Percentiles rank a stretch among this genome's conserved stretches.
Conservation (phyloP, 1,284 basidiomycete species). For the Ceratobasidium sp. region DNA sequence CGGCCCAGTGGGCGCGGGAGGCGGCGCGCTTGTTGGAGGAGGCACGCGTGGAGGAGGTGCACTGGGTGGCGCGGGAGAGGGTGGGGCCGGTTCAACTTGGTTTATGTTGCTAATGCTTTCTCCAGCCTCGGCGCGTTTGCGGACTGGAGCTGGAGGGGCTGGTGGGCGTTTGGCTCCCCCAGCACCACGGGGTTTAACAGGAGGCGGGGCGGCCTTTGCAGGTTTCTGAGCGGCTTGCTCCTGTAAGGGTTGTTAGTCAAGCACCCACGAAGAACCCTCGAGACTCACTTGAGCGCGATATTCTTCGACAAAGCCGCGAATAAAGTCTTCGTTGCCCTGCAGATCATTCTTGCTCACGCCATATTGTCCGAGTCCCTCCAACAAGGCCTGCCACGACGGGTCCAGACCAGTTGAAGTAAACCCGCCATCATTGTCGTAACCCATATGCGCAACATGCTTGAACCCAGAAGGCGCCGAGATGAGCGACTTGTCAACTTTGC, state of each 20-base stretch:
- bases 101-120: conserved; percentile 24
- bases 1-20: conserved; percentile 52
- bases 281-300: conserved; percentile 51
- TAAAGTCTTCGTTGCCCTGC: conserved; percentile 84
- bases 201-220: conserved; percentile 10
- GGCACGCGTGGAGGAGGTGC: conserved; percentile 15
- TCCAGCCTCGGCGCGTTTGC: not conserved
- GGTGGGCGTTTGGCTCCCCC: conserved; percentile 21
- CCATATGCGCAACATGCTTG: conserved; percentile 94
- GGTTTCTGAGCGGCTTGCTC: conserved; percentile 19
- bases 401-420: conserved; percentile 91
- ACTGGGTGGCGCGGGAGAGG: conserved; percentile 46
- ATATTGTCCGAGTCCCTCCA: conserved; percentile 71
- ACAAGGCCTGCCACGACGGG: conserved; percentile 84
- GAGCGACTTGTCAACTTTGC: conserved; percentile 87
- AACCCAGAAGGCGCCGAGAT: conserved; percentile 86
- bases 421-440: conserved; percentile 85
- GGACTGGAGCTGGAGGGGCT: conserved; percentile 14
- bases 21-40: conserved; percentile 51
- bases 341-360: conserved; percentile 73
- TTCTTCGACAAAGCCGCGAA: conserved; percentile 78
- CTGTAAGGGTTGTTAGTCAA: conserved; percentile 9
- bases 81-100: no score
- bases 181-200: conserved; percentile 2
- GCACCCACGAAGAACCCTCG: conserved; percentile 45